Percentiles rank a stretch among this genome's conserved stretches.
Evolutionary conservation across 129 eudicot genomes (phyloP).

Genomic region (Saposhnikovia divaricata): DNA sequence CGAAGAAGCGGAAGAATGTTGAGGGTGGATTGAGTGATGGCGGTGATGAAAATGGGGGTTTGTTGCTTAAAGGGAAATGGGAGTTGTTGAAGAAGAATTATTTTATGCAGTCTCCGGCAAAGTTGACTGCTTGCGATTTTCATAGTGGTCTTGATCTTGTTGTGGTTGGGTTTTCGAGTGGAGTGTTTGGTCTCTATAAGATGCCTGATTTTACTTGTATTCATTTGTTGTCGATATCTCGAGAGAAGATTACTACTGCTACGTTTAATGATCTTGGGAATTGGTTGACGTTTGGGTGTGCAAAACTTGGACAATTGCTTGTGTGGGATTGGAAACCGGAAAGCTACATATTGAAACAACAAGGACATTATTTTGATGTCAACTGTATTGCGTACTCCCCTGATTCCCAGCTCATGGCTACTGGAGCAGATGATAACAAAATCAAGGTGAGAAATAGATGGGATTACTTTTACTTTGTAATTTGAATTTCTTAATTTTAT

Average conservation of each 20-base stretch:
- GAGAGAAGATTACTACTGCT: constrained; percentile 86
- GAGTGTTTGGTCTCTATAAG: constrained; percentile 84
- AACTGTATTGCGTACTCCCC: constrained; percentile 86
- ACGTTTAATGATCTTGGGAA: constrained; percentile 77
- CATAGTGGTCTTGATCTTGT: constrained; percentile 76
- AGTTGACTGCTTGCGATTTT: constrained; percentile 67
- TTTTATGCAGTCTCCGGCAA: constrained; percentile 72
- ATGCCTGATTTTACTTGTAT: constrained; percentile 92
- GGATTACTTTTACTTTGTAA: too few relatives aligned
- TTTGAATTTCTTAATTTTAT: too few relatives aligned
- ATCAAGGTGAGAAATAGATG: constrained; percentile 48
- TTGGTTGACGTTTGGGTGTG: constrained; percentile 94
- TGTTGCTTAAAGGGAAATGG: constrained; percentile 68
- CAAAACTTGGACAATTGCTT: constrained; percentile 90
- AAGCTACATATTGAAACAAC: constrained; percentile 88
- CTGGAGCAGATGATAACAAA: constrained; percentile 98
- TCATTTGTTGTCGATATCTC: constrained; percentile 83
- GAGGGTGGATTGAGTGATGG: constrained; percentile 18
- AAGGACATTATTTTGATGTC: constrained; percentile 96
- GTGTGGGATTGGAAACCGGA: constrained; percentile 99
- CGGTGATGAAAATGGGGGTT: constrained; percentile 21
- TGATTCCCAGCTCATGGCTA: constrained; percentile 92
- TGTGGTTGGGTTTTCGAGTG: constrained; percentile 89
- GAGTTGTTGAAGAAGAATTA: constrained; percentile 63
- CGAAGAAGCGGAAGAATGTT: constrained; percentile 50